Conservation (phyloP, 2,329 filamentous ascomycete species). For the Claviceps sp. region DNA sequence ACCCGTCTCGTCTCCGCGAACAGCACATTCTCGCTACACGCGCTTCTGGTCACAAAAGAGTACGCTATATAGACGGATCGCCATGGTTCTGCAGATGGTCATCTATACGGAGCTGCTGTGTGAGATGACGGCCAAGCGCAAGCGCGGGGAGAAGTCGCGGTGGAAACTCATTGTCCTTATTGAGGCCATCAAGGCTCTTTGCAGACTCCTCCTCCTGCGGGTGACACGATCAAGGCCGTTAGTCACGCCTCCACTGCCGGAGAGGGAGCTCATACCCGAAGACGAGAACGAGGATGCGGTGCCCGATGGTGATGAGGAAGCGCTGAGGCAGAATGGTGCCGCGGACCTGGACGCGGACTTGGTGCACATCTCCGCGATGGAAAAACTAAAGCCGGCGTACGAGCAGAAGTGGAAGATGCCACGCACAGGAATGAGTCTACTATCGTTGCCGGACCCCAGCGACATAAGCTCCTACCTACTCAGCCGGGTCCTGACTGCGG, state of each 20-base stretch:
- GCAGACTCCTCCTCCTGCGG: conserved; percentile 64
- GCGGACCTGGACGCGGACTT: conserved; percentile 23
- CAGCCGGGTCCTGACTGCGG: conserved; percentile 80
- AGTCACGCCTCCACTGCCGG: conserved; percentile 71
- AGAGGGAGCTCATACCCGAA: conserved; percentile 63
- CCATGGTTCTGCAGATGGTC: conserved; percentile 73
- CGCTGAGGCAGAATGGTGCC: conserved; percentile 21
- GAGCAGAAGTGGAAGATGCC: conserved; percentile 76
- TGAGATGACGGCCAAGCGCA: conserved; percentile 89
- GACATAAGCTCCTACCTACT: conserved; percentile 83
- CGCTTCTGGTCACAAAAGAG: conserved; percentile 51
- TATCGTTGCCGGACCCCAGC: conserved; percentile 63
- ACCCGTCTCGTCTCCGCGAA: conserved; percentile 40
- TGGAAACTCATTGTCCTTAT: conserved; percentile 82
- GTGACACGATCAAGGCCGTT: conserved; percentile 74
- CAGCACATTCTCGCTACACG: conserved; percentile 52
- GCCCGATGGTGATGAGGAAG: conserved; percentile 27
- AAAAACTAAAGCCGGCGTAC: conserved; percentile 20
- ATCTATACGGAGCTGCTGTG: conserved; percentile 93
- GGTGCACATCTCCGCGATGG: conserved; percentile 20
- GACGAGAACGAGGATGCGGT: conserved; percentile 28
- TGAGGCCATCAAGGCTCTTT: conserved; percentile 76
- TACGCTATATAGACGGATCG: conserved; percentile 65
- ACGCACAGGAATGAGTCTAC: conserved; percentile 76
- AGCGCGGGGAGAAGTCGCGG: conserved; percentile 61